phyloP scores from a whole-genome alignment of 306 rosid species.

The Herpetospermum pedunculosum region DNA sequence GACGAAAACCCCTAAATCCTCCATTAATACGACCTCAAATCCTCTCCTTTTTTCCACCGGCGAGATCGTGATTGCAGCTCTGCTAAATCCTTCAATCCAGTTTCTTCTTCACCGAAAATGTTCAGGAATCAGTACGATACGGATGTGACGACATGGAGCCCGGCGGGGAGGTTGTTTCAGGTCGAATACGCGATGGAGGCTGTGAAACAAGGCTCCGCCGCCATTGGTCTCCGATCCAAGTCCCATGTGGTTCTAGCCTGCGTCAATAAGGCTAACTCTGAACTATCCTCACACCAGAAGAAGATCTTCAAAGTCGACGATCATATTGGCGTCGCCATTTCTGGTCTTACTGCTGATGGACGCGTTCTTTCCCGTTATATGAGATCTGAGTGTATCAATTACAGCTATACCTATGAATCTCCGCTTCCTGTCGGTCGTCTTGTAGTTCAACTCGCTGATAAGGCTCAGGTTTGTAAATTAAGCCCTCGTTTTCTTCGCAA shows the following conservation, averaged over 20 bases:
- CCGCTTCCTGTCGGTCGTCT: constrained; percentile 89
- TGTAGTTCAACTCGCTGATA: constrained; percentile 94
- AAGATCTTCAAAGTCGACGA: constrained; percentile 98
- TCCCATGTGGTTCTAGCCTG: constrained; percentile 84
- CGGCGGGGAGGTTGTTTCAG: constrained; percentile 87
- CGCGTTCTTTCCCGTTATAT: constrained; percentile 88
- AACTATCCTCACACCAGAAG: constrained; percentile 95
- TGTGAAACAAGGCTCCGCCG: constrained; percentile 93
- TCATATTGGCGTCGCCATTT: constrained; percentile 96
- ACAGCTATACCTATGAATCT: constrained; percentile 78
- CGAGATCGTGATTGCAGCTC: background rate
- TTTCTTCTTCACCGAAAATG: background rate
- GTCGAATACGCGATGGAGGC: constrained; percentile 99
- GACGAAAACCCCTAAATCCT: constrained; percentile 17
- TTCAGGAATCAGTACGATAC: constrained; percentile 18
- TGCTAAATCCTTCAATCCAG: background rate
- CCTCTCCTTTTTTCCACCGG: background rate
- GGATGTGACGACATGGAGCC: constrained; percentile 22
- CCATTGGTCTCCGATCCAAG: constrained; percentile 93
- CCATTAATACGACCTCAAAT: constrained; percentile 5
- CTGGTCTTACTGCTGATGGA: constrained; percentile 93
- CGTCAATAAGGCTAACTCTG: constrained; percentile 84
- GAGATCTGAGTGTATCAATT: constrained; percentile 87
- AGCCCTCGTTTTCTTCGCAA: background rate
- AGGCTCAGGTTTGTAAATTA: constrained; percentile 61